Conservation (phyloP, 306 rosid species). For the Ammopiptanthus mongolicus region DNA sequence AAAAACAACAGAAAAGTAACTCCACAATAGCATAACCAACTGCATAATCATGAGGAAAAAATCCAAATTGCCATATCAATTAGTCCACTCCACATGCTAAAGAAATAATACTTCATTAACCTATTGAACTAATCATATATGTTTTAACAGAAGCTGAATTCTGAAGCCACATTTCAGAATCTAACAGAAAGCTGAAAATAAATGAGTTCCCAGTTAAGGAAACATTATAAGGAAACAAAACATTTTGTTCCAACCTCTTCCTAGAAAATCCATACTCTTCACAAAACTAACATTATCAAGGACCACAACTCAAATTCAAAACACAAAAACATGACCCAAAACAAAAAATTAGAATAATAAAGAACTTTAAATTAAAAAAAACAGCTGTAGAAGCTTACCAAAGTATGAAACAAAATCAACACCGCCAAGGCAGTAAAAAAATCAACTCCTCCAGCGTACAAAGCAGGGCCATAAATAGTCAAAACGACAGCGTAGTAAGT, state of each 20-base stretch:
- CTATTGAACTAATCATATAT: not conserved
- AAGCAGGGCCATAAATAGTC: constrained; percentile 84
- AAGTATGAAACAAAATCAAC: constrained; percentile 80
- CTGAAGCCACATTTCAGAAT: not conserved
- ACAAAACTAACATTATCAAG: not conserved
- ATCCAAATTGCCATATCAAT: constrained; percentile 14
- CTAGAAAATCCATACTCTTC: not conserved
- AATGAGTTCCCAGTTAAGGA: not conserved
- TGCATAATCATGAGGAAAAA: constrained; percentile 38
- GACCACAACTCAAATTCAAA: not conserved
- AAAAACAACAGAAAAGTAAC: constrained; percentile 91
- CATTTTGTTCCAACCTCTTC: not conserved
- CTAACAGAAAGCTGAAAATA: not conserved
- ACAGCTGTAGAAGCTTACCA: constrained; percentile 52
- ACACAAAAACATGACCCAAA: not conserved
- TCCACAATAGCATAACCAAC: constrained; percentile 95
- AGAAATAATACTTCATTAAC: not conserved
- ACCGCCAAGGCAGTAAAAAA: constrained; percentile 55
- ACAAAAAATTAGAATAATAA: not conserved
- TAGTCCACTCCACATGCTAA: not conserved
- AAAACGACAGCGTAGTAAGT: constrained; percentile 95
- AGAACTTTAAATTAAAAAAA: not conserved
- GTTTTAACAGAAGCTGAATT: not conserved
- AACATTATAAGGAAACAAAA: not conserved
- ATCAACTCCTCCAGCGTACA: constrained; percentile 66